Base-by-base conservation (phyloP, 164 flowering plant species). In the Vitis riparia region DNA sequence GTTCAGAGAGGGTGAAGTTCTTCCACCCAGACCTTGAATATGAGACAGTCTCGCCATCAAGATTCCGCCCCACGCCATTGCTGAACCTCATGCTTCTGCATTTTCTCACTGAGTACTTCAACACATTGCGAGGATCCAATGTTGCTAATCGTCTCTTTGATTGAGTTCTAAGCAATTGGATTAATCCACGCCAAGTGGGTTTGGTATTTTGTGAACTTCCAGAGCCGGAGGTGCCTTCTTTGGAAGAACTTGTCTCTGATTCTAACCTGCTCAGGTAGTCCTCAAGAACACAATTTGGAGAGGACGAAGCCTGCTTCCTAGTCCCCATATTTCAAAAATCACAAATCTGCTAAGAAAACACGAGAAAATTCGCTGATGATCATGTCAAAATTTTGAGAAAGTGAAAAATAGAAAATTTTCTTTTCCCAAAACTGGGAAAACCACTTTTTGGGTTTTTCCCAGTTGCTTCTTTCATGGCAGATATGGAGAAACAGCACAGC, bases 281-380 rank as follows among this genome's bases (percentile, higher is more conserved):
- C 65, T 89, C 90, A 5, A 85, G 76, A 68, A 91, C 88, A 23
- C 84, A 86, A 65, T 76, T 79, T 7, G 91, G 92, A 15, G 92
- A 86, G 64, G 27, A 50, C 15, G 59, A 56, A 51, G 83, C 79
- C 6, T 11, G 62, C 30, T 68, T 77, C 59, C 73, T 79, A 66
- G 75, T 73, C 71, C 62, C 71, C 66, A 59, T 68, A 5, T 58
- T 55, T 48, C 44, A 48, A 27, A 16, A 23, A 63, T 15, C 17
- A 23, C 16, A 59, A 16, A 37, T 37, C 49, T 29, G 44, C 51
- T 23, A 37, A 56, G 49, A 55, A 51, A 52, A 63, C 11, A 29
- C 11, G 3, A 5, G 50, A 16, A 47, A 32, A 32, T 7, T 14
- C 4, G 3, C 15, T 13, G 37, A 59, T 59, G 13, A 59, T 59